A percentile compares a stretch with the other conserved stretches of the same genome.
Conservation (phyloP, 202 grass and related monocot genomes). For the Tripidium arundinaceum region DNA sequence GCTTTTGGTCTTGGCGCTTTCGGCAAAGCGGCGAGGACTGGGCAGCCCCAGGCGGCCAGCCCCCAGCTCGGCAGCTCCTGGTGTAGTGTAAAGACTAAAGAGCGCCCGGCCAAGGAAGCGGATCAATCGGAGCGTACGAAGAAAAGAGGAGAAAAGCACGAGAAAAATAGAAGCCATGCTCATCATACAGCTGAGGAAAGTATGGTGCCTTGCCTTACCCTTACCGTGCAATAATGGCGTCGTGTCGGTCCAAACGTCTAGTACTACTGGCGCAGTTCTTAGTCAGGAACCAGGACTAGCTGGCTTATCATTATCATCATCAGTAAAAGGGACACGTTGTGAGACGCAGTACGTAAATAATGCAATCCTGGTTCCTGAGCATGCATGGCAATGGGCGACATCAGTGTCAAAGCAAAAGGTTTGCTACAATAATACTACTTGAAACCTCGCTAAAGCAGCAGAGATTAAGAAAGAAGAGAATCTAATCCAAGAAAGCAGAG, state of each 20-base stretch:
- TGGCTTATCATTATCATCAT: background rate
- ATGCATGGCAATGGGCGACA: background rate
- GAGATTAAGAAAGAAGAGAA: background rate
- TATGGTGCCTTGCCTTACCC: no score
- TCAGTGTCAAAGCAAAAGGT: background rate
- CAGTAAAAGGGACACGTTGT: background rate
- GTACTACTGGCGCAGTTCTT: background rate
- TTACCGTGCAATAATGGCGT: slow-evolving; percentile 33
- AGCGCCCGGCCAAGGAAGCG: background rate
- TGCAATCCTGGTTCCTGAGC: background rate
- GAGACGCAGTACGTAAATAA: no score
- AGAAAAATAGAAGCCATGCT: background rate
- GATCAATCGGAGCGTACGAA: slow-evolving; percentile 1
- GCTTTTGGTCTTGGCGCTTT: slow-evolving; percentile 22
- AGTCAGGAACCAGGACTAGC: background rate
- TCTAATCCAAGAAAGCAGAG: slow-evolving; percentile 38
- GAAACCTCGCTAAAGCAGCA: background rate
- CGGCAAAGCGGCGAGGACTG: slow-evolving; percentile 25
- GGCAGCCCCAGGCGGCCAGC: no score
- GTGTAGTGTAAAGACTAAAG: slow-evolving; percentile 5
- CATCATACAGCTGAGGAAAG: slow-evolving; percentile 11
- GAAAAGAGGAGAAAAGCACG: slow-evolving; percentile 12
- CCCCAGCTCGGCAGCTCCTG: background rate
- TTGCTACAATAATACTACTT: background rate
- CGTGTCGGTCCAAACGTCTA: slow-evolving; percentile 11